phyloP scores from a whole-genome alignment of 2,329 filamentous ascomycete species.

The Colletotrichum godetiae region DNA sequence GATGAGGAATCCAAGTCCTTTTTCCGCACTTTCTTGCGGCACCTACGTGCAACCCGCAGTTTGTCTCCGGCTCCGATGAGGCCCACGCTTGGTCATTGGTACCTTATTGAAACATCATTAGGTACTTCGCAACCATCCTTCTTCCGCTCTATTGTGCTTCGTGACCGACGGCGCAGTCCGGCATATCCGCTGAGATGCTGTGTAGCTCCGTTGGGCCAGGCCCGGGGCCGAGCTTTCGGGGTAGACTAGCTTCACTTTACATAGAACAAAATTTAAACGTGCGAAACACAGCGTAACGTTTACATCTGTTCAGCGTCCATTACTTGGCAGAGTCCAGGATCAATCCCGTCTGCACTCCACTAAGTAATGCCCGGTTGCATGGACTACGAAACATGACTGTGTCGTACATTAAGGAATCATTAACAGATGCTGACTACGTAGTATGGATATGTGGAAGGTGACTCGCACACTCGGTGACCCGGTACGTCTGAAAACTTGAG shows the following conservation, averaged over 20 bases:
- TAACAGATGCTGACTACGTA: neutral
- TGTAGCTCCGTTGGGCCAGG: neutral
- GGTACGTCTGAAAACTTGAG: neutral
- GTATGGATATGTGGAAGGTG: too few species aligned
- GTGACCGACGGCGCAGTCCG: neutral
- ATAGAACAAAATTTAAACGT: neutral
- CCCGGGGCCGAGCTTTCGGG: neutral
- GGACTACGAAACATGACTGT: neutral
- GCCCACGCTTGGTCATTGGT: neutral
- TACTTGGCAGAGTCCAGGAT: neutral
- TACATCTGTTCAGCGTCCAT: neutral
- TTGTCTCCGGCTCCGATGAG: neutral
- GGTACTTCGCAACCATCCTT: neutral
- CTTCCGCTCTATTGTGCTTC: neutral
- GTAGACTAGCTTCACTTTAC: neutral
- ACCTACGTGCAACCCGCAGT: neutral
- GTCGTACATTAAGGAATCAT: neutral
- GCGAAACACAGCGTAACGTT: neutral
- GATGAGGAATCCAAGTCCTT: neutral
- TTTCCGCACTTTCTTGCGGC: neutral
- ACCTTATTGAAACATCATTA: neutral
- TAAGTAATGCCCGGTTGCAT: neutral
- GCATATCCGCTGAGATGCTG: neutral
- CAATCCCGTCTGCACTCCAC: neutral
- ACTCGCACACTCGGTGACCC: neutral